phyloP scores from a whole-genome alignment of 2,329 filamentous ascomycete species.

The Pestalotiopsis sp. region DNA sequence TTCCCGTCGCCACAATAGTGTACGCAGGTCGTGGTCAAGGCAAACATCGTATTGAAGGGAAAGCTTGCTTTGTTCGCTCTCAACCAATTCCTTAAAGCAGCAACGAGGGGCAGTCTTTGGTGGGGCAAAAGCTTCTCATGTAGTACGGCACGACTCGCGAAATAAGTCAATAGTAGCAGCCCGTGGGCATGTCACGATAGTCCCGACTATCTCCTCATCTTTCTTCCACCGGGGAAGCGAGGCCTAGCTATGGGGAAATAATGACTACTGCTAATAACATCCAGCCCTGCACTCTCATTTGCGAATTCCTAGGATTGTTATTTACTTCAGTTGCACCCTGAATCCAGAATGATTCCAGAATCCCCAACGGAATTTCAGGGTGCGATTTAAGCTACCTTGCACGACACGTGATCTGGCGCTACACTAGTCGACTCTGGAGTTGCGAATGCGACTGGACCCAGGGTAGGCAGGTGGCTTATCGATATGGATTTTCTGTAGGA shows the following conservation, averaged over 20 bases:
- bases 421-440: neutral
- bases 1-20: neutral
- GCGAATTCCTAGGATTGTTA: neutral
- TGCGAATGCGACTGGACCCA: neutral
- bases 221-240: neutral
- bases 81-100: conserved; percentile 52
- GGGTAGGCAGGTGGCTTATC: conserved; percentile 7
- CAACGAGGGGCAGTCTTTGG: conserved; percentile 65
- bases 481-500: neutral
- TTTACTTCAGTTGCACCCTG: neutral
- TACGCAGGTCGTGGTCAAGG: neutral
- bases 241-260: neutral
- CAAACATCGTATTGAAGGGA: neutral
- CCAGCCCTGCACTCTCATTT: neutral
- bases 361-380: neutral
- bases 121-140: conserved; percentile 47
- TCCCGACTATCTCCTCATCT: neutral
- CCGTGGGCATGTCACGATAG: neutral
- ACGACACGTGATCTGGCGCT: conserved; percentile 12
- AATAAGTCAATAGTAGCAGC: neutral
- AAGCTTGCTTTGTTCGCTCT: neutral
- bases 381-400: neutral
- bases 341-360: neutral
- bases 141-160: neutral
- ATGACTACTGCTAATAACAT: neutral